These are phyloP conservation scores for Pseudocercospora fuligena DNA, from an alignment of 2,329 filamentous ascomycete species.

Conservation along the genomic window DNA sequence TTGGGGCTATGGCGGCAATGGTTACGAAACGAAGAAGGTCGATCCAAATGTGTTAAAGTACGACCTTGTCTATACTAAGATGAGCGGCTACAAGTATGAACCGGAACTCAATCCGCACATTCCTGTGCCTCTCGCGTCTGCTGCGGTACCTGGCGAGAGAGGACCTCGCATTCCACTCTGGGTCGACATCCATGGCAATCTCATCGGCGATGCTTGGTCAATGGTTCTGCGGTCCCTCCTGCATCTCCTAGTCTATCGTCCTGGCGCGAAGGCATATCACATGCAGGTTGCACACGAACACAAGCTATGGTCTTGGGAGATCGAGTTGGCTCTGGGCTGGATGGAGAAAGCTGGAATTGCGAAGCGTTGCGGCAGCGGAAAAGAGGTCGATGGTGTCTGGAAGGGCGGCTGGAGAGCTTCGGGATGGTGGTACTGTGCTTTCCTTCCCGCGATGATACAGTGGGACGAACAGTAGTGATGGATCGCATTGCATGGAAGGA, in stretches of 20 bases:
- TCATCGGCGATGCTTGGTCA: slow-evolving; percentile 66
- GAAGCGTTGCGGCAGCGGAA: slow-evolving; percentile 45
- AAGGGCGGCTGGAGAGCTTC: slow-evolving; percentile 50
- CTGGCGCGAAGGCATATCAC: slow-evolving; percentile 59
- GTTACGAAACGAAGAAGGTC: slow-evolving; percentile 72
- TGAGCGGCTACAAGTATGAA: slow-evolving; percentile 62
- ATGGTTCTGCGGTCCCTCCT: slow-evolving; percentile 66
- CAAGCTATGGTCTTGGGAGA: slow-evolving; percentile 67
- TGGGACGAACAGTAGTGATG: slow-evolving; percentile 24
- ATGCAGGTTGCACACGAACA: slow-evolving; percentile 63
- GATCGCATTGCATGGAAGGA: neutral
- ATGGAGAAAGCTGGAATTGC: slow-evolving; percentile 60
- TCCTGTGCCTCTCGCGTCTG: slow-evolving; percentile 32
- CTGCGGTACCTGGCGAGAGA: slow-evolving; percentile 22
- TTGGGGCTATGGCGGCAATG: slow-evolving; percentile 71
- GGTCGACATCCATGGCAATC: slow-evolving; percentile 69
- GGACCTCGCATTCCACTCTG: slow-evolving; percentile 66
- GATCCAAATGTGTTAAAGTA: slow-evolving; percentile 70
- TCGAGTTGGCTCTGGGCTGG: slow-evolving; percentile 64
- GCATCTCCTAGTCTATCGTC: slow-evolving; percentile 66
- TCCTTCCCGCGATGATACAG: slow-evolving; percentile 34
- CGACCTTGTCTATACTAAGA: slow-evolving; percentile 64
- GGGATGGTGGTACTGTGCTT: slow-evolving; percentile 72
- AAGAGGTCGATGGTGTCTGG: slow-evolving; percentile 40
- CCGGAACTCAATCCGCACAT: slow-evolving; percentile 55